Conservation (phyloP, 2,329 filamentous ascomycete species). For the Trichoderma pleuroti region DNA sequence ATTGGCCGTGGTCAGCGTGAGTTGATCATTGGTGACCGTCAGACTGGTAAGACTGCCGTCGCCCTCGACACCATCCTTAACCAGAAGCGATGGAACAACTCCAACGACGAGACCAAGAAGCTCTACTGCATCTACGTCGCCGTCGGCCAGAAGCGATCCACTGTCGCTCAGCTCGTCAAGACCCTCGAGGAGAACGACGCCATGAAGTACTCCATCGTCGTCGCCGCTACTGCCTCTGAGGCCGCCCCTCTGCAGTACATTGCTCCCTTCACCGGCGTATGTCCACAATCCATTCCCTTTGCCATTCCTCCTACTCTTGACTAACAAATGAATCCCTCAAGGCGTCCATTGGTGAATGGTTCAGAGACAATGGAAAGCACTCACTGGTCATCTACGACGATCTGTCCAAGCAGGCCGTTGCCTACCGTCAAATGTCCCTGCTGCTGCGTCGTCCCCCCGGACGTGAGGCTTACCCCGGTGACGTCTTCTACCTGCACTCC, state of each 20-base stretch:
- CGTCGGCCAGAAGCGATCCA: conserved; percentile 98
- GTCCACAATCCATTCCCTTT: not conserved
- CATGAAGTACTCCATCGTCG: conserved; percentile 95
- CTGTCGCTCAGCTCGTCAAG: conserved; percentile 98
- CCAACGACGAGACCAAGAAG: conserved; percentile 90
- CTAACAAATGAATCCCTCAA: conserved; percentile 39
- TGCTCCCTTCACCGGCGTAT: conserved; percentile 77
- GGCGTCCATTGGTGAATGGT: conserved; percentile 51
- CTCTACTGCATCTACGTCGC: conserved; percentile 99
- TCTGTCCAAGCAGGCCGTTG: conserved; percentile 95
- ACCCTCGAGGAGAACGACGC: conserved; percentile 99
- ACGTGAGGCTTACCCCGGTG: conserved; percentile 99
- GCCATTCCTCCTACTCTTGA: not conserved
- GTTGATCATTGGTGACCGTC: conserved; percentile 99
- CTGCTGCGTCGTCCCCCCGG: conserved; percentile 95
- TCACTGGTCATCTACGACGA: conserved; percentile 90
- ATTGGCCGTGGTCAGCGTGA: conserved; percentile 99
- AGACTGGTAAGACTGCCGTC: conserved; percentile 99
- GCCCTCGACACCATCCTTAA: conserved; percentile 97
- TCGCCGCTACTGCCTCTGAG: conserved; percentile 96
- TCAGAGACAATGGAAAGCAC: conserved; percentile 83
- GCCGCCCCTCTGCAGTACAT: conserved; percentile 92
- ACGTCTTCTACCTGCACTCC: conserved; percentile 99
- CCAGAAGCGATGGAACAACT: conserved; percentile 97
- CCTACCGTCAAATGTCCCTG: conserved; percentile 98